Percentiles rank a stretch among this genome's conserved stretches.
These are phyloP conservation scores for Colletotrichum sojae DNA, from an alignment of 2,329 filamentous ascomycete species.

Conservation along the genomic window DNA sequence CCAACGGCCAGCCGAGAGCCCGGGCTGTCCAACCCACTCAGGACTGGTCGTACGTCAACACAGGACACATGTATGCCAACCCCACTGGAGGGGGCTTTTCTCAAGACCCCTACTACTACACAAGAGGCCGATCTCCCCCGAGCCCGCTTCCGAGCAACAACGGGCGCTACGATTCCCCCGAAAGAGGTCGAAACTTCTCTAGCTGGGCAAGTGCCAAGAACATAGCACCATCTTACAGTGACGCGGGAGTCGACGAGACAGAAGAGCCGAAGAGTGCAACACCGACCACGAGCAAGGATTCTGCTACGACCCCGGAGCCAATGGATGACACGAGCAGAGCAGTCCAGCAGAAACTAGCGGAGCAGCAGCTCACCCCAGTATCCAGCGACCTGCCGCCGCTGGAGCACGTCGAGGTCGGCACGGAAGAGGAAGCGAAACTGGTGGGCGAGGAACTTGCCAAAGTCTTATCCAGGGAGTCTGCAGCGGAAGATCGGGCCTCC, in stretches of 20 bases:
- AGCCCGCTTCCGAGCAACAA: slow-evolving; percentile 63
- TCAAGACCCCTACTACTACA: slow-evolving; percentile 62
- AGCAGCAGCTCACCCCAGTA: slow-evolving; percentile 40
- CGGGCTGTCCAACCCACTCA: slow-evolving; percentile 58
- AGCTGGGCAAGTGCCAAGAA: slow-evolving; percentile 56
- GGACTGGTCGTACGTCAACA: slow-evolving; percentile 59
- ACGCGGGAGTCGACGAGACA: slow-evolving; percentile 46
- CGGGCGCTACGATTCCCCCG: slow-evolving; percentile 52
- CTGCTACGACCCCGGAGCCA: slow-evolving; percentile 26
- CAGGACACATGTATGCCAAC: slow-evolving; percentile 54
- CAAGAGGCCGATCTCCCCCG: slow-evolving; percentile 68
- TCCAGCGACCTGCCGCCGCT: slow-evolving; percentile 13
- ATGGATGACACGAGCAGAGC: slow-evolving; percentile 26
- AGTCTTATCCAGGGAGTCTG: slow-evolving; percentile 1
- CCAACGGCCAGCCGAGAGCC: slow-evolving; percentile 53
- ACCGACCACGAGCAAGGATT: slow-evolving; percentile 38
- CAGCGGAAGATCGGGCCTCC: background rate
- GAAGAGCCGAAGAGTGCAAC: slow-evolving; percentile 34
- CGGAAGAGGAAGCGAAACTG: slow-evolving; percentile 15
- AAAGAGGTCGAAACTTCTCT: slow-evolving; percentile 48
- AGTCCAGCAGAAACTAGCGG: slow-evolving; percentile 30
- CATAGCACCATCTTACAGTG: slow-evolving; percentile 57
- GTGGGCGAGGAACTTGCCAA: slow-evolving; percentile 10
- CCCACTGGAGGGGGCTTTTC: slow-evolving; percentile 49
- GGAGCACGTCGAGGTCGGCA: slow-evolving; percentile 21